Evolutionary conservation across 169 alveolate genomes (phyloP).

Genomic region (Plasmodium inui): DNA sequence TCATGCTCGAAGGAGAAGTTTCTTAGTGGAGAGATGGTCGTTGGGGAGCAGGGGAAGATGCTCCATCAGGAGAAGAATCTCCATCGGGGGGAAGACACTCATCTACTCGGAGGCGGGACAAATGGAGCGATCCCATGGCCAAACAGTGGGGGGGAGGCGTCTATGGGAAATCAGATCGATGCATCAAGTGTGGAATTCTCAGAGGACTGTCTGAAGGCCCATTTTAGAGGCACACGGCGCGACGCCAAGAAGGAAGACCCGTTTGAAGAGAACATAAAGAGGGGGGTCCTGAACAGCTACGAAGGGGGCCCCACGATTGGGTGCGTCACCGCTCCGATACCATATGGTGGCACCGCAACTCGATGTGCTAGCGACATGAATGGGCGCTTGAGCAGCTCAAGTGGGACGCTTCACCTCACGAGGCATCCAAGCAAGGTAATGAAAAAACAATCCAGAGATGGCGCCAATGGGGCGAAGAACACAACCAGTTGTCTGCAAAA

Average conservation of each 20-base stretch:
- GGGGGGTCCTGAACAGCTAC: neutral
- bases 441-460: neutral
- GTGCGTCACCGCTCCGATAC: too few species aligned
- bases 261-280: neutral
- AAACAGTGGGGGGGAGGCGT: neutral
- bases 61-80: neutral
- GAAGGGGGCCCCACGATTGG: neutral
- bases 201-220: neutral
- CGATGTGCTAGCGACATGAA: neutral
- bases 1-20: slow-evolving; percentile 36
- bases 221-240: neutral
- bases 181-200: neutral
- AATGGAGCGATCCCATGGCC: neutral
- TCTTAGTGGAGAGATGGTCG: neutral
- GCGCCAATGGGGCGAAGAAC: neutral
- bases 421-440: neutral
- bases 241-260: neutral
- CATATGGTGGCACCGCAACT: too few species aligned
- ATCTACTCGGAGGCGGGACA: neutral
- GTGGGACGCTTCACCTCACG: neutral
- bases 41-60: neutral
- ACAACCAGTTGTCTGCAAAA: neutral
- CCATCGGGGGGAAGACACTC: neutral
- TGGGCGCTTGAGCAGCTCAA: neutral
- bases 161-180: neutral